Evolutionary conservation across 2,329 filamentous ascomycete genomes (phyloP).

Genomic region (Scedosporium dehoogii): DNA sequence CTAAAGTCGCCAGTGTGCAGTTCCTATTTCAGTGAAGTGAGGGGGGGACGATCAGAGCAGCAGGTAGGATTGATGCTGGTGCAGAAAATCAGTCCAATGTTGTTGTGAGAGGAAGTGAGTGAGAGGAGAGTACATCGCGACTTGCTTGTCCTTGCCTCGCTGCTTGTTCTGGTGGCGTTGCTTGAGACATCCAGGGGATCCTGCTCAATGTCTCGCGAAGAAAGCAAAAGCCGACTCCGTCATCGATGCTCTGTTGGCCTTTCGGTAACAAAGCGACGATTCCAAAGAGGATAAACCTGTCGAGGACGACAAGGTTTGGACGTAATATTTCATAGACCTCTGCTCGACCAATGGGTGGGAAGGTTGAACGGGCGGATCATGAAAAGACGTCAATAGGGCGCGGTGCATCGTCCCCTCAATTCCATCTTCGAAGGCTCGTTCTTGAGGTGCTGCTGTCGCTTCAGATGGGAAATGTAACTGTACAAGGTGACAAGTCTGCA

Average conservation of each 20-base stretch:
- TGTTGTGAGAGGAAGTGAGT: background rate
- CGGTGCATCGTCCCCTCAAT: background rate
- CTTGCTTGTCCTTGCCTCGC: background rate
- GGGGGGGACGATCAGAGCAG: background rate
- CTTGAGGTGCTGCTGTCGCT: background rate
- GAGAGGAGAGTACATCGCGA: background rate
- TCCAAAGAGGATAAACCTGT: background rate
- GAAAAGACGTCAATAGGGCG: background rate
- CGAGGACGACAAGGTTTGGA: background rate
- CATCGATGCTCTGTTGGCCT: background rate
- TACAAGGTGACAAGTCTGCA: background rate
- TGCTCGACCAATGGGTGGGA: background rate
- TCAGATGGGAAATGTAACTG: background rate
- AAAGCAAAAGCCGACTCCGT: background rate
- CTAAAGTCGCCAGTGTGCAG: constrained; percentile 1
- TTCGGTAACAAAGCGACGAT: background rate
- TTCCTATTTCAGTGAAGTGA: constrained; percentile 1
- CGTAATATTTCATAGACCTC: background rate
- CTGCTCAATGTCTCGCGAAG: background rate
- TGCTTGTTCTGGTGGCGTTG: background rate
- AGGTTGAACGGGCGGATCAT: background rate
- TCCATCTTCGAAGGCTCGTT: background rate
- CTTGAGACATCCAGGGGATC: background rate
- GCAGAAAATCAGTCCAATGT: background rate
- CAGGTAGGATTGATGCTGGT: background rate